These are phyloP conservation scores for Botrytis paeoniae DNA, from an alignment of 2,329 filamentous ascomycete genomes.

Conservation along the genomic window DNA sequence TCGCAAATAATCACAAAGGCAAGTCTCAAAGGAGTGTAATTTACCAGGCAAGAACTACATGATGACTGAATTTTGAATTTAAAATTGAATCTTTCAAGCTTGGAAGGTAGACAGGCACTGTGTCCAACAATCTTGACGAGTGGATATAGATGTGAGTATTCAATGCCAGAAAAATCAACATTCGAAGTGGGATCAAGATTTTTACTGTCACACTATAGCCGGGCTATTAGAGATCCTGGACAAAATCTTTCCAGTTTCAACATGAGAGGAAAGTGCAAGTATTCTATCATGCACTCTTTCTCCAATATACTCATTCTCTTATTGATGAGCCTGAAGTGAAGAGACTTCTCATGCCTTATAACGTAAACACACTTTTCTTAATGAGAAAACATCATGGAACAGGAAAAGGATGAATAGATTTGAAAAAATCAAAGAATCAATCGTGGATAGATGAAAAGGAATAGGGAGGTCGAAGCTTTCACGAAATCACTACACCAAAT, in stretches of 20 bases:
- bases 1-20: background rate
- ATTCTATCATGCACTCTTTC: background rate
- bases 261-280: background rate
- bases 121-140: background rate
- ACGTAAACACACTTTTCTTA: background rate
- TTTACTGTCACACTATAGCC: background rate
- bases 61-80: background rate
- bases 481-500: background rate
- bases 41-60: background rate
- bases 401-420: background rate
- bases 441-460: background rate
- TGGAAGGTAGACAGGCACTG: background rate
- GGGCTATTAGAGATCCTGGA: background rate
- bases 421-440: background rate
- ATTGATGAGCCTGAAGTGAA: background rate
- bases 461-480: background rate
- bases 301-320: background rate
- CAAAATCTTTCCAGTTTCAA: background rate
- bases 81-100: background rate
- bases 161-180: background rate
- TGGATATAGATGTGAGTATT: background rate
- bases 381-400: background rate
- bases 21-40: background rate
- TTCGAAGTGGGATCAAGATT: background rate
- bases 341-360: background rate